Evolutionary conservation across 1,284 basidiomycete genomes (phyloP).

Genomic region (Calocybe gambosa): DNA sequence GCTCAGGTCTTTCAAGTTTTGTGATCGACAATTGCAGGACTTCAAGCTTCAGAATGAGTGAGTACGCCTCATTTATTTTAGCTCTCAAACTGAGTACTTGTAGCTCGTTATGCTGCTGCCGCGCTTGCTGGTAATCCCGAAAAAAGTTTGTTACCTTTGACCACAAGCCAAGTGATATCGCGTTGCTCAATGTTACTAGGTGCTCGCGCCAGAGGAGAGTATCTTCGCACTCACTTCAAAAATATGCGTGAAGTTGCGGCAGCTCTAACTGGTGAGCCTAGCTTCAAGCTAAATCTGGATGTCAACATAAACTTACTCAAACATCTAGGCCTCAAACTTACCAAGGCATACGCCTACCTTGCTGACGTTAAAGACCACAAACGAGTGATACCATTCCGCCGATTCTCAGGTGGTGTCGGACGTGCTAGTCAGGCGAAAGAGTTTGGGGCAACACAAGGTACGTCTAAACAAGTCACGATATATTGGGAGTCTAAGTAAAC

Average conservation of each 20-base stretch:
- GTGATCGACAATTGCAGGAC: slow-evolving; percentile 49
- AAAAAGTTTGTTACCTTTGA: slow-evolving; percentile 64
- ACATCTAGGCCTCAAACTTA: slow-evolving; percentile 80
- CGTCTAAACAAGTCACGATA: slow-evolving; percentile 21
- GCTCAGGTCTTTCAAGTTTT: slow-evolving; percentile 22
- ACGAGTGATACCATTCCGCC: slow-evolving; percentile 94
- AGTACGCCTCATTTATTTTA: slow-evolving; percentile 28
- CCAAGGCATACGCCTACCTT: slow-evolving; percentile 96
- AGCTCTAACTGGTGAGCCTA: slow-evolving; percentile 67
- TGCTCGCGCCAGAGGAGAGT: slow-evolving; percentile 90
- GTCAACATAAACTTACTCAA: slow-evolving; percentile 10
- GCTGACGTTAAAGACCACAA: slow-evolving; percentile 95
- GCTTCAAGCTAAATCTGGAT: slow-evolving; percentile 1
- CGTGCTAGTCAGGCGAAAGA: slow-evolving; percentile 97
- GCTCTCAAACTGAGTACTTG: slow-evolving; percentile 17
- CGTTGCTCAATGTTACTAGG: slow-evolving; percentile 40
- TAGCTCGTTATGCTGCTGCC: slow-evolving; percentile 90
- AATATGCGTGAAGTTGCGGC: slow-evolving; percentile 98
- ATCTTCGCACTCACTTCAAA: slow-evolving; percentile 99
- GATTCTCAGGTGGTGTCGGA: slow-evolving; percentile 96
- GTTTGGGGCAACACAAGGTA: slow-evolving; percentile 95
- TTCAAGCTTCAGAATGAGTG: slow-evolving; percentile 62
- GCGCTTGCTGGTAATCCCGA: slow-evolving; percentile 84
- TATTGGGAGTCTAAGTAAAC: neutral
- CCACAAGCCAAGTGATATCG: slow-evolving; percentile 13